These are phyloP conservation scores for Phallus indusiatus DNA, from an alignment of 768 basidiomycete genomes.

Conservation along the genomic window DNA sequence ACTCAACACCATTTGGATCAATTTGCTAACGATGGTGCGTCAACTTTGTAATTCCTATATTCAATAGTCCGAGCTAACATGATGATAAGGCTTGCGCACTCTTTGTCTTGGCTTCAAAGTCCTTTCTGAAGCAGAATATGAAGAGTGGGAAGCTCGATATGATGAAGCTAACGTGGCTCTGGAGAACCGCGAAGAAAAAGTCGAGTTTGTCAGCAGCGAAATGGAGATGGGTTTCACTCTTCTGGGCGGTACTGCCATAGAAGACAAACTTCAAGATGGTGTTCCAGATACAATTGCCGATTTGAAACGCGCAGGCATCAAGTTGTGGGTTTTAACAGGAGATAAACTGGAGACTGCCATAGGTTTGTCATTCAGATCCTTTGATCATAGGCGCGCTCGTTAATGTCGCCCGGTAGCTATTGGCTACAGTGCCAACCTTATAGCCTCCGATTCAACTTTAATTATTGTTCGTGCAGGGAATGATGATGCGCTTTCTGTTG, in stretches of 20 bases:
- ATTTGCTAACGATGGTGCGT: slow-evolving; percentile 77
- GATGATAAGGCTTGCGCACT: slow-evolving; percentile 47
- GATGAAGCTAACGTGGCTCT: slow-evolving; percentile 74
- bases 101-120: slow-evolving; percentile 80
- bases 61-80: neutral
- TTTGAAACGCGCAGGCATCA: slow-evolving; percentile 89
- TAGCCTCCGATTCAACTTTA: slow-evolving; percentile 90
- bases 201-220: slow-evolving; percentile 77
- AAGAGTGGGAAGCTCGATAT: slow-evolving; percentile 68
- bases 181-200: slow-evolving; percentile 79
- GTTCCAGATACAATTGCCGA: slow-evolving; percentile 94
- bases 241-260: slow-evolving; percentile 89
- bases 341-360: slow-evolving; percentile 98
- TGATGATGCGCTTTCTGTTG: slow-evolving; percentile 51
- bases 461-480: slow-evolving; percentile 92
- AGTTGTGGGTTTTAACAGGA: slow-evolving; percentile 95
- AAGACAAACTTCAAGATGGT: slow-evolving; percentile 95
- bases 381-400: neutral
- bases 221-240: slow-evolving; percentile 80
- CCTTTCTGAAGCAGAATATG: slow-evolving; percentile 75
- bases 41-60: neutral
- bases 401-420: neutral
- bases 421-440: slow-evolving; percentile 87
- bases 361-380: slow-evolving; percentile 46
- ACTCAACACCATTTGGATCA: slow-evolving; percentile 84